phyloP scores from a whole-genome alignment of 345 rosid genomes.

The Eucalyptus curtisii region DNA sequence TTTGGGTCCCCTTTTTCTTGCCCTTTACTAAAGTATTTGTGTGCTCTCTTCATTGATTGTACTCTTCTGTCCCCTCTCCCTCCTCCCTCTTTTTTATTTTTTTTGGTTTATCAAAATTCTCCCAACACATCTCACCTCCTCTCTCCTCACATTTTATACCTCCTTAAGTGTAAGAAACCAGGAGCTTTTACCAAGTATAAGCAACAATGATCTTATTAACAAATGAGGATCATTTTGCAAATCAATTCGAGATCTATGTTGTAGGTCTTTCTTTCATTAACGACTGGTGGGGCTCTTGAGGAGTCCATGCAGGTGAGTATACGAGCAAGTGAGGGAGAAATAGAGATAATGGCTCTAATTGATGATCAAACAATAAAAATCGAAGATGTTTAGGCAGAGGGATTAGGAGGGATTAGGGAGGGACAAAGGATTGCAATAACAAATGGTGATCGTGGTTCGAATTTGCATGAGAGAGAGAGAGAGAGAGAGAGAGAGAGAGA shows the following conservation, averaged over 20 bases:
- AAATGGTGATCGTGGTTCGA: neutral
- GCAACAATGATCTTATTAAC: neutral
- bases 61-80: too few species aligned
- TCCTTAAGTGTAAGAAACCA: too few species aligned
- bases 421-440: neutral
- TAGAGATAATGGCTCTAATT: too few species aligned
- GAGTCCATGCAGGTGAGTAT: neutral
- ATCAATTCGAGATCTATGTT: neutral
- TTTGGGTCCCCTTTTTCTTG: neutral
- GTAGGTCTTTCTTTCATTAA: neutral
- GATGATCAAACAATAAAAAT: neutral
- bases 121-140: neutral
- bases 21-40: neutral
- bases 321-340: neutral
- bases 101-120: neutral
- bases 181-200: neutral
- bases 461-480: neutral
- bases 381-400: neutral
- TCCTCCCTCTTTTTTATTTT: neutral
- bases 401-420: neutral
- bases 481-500: too few species aligned
- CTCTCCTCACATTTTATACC: neutral
- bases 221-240: neutral
- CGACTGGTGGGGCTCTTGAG: rapidly evolving
- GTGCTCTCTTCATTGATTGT: too few species aligned